Base-by-base conservation (phyloP, 345 rosid species). In the Geranium rotundifolium region DNA sequence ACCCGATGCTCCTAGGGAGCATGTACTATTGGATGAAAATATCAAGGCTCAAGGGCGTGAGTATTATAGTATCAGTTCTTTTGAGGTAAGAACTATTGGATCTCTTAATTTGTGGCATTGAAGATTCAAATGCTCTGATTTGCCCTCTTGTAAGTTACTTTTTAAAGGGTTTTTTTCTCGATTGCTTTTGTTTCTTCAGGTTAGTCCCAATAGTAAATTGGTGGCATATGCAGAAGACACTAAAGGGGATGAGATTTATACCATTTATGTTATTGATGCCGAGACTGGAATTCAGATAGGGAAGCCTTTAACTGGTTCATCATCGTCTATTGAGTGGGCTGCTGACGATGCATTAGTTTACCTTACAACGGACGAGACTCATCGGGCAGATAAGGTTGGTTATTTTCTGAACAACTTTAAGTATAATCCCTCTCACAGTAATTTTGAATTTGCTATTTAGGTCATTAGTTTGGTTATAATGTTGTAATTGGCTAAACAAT, bases 181-280 rank as follows among this genome's bases (percentile, higher is more conserved):
- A 4, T 13, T 23, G 27, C 27, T 17, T 63, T 16, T 56, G 3
- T 71, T 68, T 69, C 19, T 54, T 56, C 76, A 92, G 98, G 84
- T 76, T 29, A 85, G 87, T 67, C 96, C 95, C 1, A 77, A 80
- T 63, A 84, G 82, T 74, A 87, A 87, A 73, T 54, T 92, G 77
- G 90, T 78, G 52, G 91, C 97, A 18, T 92, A 84, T 75, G 91
- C 95, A 3, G 95, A 89, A 75, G 98, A 92, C 71, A 83, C 82
- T 16, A 87, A 84, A 67, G 97, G 98, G 56, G 79, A 87, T 73
- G 98, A 89, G 69, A 87, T 84, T 63, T 75, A 87, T 66, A 75
- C 85, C 0, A 73, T 92, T 0, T 65, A 73, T 73, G 78, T 89
- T 65, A 85, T 89, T 17, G 85, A 92, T 76, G 82, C 80, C 14